Evolutionary conservation across 2,329 filamentous ascomycete genomes (phyloP).

Genomic region (Talaromyces sp.): DNA sequence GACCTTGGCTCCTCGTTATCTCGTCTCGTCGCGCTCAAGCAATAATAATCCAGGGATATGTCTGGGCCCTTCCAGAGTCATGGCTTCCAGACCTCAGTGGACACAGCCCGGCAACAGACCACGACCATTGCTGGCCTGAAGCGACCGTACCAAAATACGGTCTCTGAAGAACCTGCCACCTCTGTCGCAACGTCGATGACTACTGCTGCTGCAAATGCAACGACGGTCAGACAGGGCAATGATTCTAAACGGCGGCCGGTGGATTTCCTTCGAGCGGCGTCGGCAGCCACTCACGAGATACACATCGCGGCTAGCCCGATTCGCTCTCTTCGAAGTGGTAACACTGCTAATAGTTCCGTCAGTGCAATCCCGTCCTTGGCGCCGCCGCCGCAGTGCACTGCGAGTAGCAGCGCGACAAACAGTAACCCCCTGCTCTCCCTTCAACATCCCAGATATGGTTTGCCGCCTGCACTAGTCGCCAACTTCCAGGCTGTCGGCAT

Average conservation of each 20-base stretch:
- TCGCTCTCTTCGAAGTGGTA: constrained; percentile 7
- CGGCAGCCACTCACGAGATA: constrained; percentile 24
- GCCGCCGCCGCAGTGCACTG: neutral
- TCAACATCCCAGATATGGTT: constrained; percentile 59
- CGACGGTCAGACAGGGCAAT: constrained; percentile 1
- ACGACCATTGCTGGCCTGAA: constrained; percentile 46
- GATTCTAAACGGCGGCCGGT: constrained; percentile 19
- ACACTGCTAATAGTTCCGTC: neutral
- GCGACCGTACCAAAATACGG: constrained; percentile 29
- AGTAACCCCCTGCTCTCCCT: constrained; percentile 53
- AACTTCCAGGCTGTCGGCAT: constrained; percentile 68
- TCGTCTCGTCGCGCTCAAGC: neutral
- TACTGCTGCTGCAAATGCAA: neutral
- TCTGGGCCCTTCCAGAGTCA: constrained; percentile 43
- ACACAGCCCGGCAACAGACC: constrained; percentile 39
- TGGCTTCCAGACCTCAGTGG: constrained; percentile 49
- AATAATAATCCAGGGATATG: neutral
- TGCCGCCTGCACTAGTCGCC: constrained; percentile 57
- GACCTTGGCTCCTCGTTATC: neutral
- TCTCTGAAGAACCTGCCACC: neutral
- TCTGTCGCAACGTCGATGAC: neutral
- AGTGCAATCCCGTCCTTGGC: constrained; percentile 6
- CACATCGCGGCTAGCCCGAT: constrained; percentile 43
- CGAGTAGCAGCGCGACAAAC: neutral
- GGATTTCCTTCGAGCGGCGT: constrained; percentile 30